A percentile compares a stretch with the other conserved stretches of the same genome.
Evolutionary conservation across 306 rosid genomes (phyloP).

Genomic region (Fragaria vesca): DNA sequence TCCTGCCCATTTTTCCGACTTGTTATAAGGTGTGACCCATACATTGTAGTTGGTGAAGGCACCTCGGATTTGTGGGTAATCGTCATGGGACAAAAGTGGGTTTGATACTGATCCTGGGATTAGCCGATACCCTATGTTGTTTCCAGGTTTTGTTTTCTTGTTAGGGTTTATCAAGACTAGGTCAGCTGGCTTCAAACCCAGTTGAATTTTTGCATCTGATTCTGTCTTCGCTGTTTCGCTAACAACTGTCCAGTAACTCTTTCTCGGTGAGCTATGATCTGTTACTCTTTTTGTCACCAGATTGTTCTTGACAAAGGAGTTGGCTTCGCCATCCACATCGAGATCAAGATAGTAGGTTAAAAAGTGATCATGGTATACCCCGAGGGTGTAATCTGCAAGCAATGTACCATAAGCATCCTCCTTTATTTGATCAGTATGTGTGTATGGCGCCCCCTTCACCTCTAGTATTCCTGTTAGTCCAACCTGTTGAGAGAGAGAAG

Average conservation of each 20-base stretch:
- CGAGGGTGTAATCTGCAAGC: slow-evolving; percentile 54
- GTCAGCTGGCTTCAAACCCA: slow-evolving; percentile 41
- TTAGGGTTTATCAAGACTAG: slow-evolving; percentile 52
- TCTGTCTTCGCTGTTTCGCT: slow-evolving; percentile 34
- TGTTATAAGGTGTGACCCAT: slow-evolving; percentile 68
- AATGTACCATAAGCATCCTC: slow-evolving; percentile 49
- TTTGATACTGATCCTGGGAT: slow-evolving; percentile 32
- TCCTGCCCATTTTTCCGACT: slow-evolving; percentile 65
- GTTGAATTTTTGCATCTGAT: slow-evolving; percentile 34
- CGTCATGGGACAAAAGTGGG: slow-evolving; percentile 47
- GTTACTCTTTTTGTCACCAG: slow-evolving; percentile 42
- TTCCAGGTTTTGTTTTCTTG: slow-evolving; percentile 51
- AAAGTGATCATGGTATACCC: slow-evolving; percentile 64
- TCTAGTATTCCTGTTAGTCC: slow-evolving; percentile 54
- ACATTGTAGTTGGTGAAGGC: slow-evolving; percentile 57
- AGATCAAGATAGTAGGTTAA: slow-evolving; percentile 55
- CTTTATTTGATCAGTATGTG: slow-evolving; percentile 38
- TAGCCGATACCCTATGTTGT: slow-evolving; percentile 54
- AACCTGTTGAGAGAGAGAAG: slow-evolving; percentile 26
- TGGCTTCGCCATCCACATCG: slow-evolving; percentile 54
- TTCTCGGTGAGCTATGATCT: slow-evolving; percentile 44
- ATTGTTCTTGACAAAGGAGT: slow-evolving; percentile 51
- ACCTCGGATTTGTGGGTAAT: slow-evolving; percentile 64
- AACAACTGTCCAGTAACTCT: slow-evolving; percentile 56
- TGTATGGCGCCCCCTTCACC: slow-evolving; percentile 39